phyloP scores from a whole-genome alignment of 306 rosid genomes.

The Luffa acutangula region DNA sequence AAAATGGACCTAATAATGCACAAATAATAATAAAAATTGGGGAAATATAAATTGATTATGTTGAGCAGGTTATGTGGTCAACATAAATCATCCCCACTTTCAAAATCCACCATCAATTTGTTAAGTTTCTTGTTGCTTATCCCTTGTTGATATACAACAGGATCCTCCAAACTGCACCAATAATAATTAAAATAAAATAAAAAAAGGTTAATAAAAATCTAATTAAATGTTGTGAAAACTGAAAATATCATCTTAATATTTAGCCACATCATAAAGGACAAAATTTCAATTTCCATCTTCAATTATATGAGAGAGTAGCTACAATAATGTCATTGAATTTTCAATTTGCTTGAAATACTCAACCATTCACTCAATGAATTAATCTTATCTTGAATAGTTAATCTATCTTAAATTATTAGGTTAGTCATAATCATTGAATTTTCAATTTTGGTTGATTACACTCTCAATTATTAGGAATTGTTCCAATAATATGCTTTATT shows the following conservation, averaged over 20 bases:
- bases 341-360: background rate
- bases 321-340: background rate
- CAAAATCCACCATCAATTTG: conserved; percentile 15
- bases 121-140: conserved; percentile 22
- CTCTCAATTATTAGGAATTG: too few relatives aligned
- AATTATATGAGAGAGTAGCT: background rate
- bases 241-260: background rate
- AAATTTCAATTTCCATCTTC: background rate
- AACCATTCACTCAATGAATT: background rate
- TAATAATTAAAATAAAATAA: background rate
- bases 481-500: too few relatives aligned
- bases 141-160: conserved; percentile 13
- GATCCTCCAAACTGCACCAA: background rate
- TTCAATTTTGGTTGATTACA: background rate
- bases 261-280: background rate
- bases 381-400: background rate
- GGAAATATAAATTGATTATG: background rate
- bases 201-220: background rate
- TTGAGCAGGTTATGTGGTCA: background rate
- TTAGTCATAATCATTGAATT: background rate
- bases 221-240: background rate
- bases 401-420: background rate
- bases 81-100: conserved; percentile 2
- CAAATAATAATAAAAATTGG: background rate
- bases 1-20: background rate